Evolutionary conservation across 306 rosid species (phyloP).

Genomic region (Purshia tridentata): DNA sequence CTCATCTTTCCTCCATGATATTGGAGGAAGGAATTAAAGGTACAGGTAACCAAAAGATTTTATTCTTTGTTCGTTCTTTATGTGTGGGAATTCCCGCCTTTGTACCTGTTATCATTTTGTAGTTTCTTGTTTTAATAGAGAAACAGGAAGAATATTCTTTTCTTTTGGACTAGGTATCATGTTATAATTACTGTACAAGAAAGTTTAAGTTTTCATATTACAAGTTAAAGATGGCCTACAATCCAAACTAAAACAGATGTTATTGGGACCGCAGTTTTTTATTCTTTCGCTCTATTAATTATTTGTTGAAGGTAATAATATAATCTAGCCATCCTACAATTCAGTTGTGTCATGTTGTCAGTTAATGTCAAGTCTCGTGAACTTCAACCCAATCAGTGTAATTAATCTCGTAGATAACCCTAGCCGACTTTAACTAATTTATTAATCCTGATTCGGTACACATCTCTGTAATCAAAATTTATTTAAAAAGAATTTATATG

Average conservation of each 20-base stretch:
- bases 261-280: background rate
- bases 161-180: background rate
- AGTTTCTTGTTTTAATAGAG: conserved; percentile 5
- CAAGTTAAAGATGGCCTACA: background rate
- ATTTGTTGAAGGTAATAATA: background rate
- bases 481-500: no score
- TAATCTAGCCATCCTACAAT: background rate
- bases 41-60: conserved; percentile 20
- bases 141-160: conserved; percentile 9
- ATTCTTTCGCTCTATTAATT: background rate
- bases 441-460: background rate
- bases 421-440: background rate
- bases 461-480: background rate
- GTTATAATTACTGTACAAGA: background rate
- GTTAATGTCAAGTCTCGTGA: background rate
- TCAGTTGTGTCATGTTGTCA: background rate
- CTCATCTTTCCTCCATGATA: conserved; percentile 6
- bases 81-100: conserved; percentile 14
- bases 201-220: background rate
- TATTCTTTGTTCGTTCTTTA: conserved; percentile 9
- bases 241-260: background rate
- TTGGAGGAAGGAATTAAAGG: conserved; percentile 1
- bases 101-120: conserved; percentile 10
- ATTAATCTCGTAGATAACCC: background rate
- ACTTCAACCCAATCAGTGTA: background rate